Percentiles rank a stretch among this genome's conserved stretches.
Conservation (phyloP, 495 filamentous ascomycete species). For the Venustampulla echinocandica region DNA sequence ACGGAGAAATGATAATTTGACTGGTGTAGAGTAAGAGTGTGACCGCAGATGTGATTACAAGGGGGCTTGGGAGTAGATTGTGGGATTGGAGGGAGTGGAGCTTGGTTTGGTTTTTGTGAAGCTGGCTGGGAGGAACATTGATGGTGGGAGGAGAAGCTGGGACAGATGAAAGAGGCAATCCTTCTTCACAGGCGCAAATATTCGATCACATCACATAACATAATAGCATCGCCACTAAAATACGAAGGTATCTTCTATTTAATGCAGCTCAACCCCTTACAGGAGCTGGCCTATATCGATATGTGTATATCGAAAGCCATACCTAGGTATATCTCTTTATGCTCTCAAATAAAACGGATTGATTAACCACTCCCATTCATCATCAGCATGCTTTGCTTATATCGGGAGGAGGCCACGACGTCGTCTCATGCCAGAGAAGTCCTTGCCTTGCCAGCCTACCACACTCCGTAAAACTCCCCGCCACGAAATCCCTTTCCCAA, state of each 20-base stretch:
- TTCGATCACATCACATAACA: not conserved
- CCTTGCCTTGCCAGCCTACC: not conserved
- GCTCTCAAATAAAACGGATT: too few relatives aligned
- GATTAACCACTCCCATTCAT: too few relatives aligned
- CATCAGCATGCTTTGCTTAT: too few relatives aligned
- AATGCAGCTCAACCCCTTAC: too few relatives aligned
- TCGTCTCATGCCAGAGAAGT: too few relatives aligned
- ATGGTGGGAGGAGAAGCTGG: not conserved
- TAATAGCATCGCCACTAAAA: not conserved
- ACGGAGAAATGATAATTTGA: too few relatives aligned
- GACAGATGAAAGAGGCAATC: constrained; percentile 2
- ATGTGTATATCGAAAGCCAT: too few relatives aligned
- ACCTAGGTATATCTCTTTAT: too few relatives aligned
- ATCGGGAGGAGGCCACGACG: too few relatives aligned
- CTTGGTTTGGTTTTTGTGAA: constrained; percentile 38
- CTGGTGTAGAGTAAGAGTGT: too few relatives aligned
- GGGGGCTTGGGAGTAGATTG: constrained; percentile 11
- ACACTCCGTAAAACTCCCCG: not conserved
- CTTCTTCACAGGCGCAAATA: not conserved
- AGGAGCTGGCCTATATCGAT: too few relatives aligned
- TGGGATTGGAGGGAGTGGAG: constrained; percentile 51
- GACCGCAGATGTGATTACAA: not conserved
- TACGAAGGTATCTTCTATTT: too few relatives aligned
- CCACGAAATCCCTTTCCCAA: not conserved
- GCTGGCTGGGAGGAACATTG: not conserved